Conservation (phyloP, 306 rosid species). For the Argentina anserina region DNA sequence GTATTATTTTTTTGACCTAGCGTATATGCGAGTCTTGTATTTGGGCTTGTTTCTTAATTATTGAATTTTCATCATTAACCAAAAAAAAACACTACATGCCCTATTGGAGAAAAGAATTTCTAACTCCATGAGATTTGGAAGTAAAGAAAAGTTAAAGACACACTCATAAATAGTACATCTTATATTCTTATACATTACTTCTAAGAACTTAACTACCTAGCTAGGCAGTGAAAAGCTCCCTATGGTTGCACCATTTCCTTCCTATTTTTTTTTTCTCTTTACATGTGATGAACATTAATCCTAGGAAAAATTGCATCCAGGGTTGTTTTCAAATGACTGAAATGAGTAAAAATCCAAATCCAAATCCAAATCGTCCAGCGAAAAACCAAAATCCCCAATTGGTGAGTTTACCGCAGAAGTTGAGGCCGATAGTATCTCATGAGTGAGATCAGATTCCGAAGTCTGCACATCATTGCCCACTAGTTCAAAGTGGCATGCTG, state of each 20-base stretch:
- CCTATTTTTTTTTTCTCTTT: neutral
- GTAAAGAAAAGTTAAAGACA: neutral
- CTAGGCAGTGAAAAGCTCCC: slow-evolving; percentile 17
- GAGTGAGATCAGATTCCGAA: slow-evolving; percentile 48
- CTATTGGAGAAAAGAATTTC: slow-evolving; percentile 8
- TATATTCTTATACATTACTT: slow-evolving; percentile 19
- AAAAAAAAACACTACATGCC: slow-evolving; percentile 2
- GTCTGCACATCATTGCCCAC: slow-evolving; percentile 38
- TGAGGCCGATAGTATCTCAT: slow-evolving; percentile 56
- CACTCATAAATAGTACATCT: neutral
- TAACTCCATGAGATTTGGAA: neutral
- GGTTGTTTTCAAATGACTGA: slow-evolving; percentile 33
- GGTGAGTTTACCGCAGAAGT: slow-evolving; percentile 64
- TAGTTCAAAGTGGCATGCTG: slow-evolving; percentile 33
- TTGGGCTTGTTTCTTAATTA: too few relatives aligned
- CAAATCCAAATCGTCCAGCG: slow-evolving; percentile 39
- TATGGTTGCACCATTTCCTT: neutral
- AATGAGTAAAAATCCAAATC: too few relatives aligned
- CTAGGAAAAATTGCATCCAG: slow-evolving; percentile 29
- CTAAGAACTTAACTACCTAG: slow-evolving; percentile 13
- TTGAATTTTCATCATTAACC: too few relatives aligned
- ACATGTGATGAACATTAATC: neutral
- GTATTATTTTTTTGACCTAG: too few relatives aligned
- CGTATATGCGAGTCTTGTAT: too few relatives aligned
- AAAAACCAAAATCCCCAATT: slow-evolving; percentile 40